A percentile compares a stretch with the other conserved stretches of the same genome.
Evolutionary conservation across 345 rosid species (phyloP).

Genomic region (Gossypium longicalyx): DNA sequence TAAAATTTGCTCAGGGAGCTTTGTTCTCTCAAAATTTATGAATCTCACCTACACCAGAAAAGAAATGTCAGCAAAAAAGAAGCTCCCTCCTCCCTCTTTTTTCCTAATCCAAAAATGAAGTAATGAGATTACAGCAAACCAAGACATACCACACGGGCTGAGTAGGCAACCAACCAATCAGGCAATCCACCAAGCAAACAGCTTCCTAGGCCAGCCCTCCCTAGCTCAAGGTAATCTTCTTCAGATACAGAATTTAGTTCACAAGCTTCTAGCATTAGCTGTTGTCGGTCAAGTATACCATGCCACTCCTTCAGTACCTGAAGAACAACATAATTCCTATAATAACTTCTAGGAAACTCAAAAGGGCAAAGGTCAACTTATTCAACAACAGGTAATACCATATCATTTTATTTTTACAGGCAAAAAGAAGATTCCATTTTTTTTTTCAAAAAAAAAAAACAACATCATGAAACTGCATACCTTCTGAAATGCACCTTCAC

Average conservation of each 20-base stretch:
- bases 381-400: neutral
- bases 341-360: slow-evolving; percentile 4
- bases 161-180: slow-evolving; percentile 87
- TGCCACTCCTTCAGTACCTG: slow-evolving; percentile 93
- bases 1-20: slow-evolving; percentile 89
- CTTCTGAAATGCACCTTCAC: slow-evolving; percentile 98
- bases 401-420: neutral
- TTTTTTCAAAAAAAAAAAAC: neutral
- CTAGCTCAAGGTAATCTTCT: slow-evolving; percentile 95
- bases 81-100: neutral
- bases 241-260: slow-evolving; percentile 72
- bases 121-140: slow-evolving; percentile 6
- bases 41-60: slow-evolving; percentile 79
- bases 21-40: slow-evolving; percentile 89
- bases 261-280: slow-evolving; percentile 90
- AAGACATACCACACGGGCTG: slow-evolving; percentile 87
- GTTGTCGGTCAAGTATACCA: slow-evolving; percentile 81
- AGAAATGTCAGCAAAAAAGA: slow-evolving; percentile 9
- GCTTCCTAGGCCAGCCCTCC: slow-evolving; percentile 95
- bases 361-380: neutral
- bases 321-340: slow-evolving; percentile 15
- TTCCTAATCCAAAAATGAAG: neutral
- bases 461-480: slow-evolving; percentile 26
- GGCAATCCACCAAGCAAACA: slow-evolving; percentile 99
- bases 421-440: neutral